Evolutionary conservation across 768 basidiomycete species (phyloP).

Genomic region (Nidularia pulvinata): DNA sequence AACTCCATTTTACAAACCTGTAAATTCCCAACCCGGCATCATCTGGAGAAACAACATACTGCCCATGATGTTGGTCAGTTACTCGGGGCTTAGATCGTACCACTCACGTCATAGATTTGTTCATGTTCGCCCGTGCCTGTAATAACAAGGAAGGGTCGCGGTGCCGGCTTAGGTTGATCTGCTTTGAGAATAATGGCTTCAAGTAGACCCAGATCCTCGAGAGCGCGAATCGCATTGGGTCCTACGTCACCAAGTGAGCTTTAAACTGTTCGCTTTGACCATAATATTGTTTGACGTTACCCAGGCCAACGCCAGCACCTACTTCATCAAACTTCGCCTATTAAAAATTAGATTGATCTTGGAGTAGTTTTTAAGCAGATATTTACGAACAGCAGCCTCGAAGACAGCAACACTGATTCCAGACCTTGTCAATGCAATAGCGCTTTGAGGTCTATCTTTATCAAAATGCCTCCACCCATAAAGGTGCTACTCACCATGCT

Average conservation of each 20-base stretch:
- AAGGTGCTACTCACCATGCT: conserved; percentile 23
- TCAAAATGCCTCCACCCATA: no score
- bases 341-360: neutral
- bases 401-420: conserved; percentile 50
- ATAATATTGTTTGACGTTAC: conserved; percentile 16
- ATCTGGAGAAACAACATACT: conserved; percentile 28
- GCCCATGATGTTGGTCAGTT: conserved; percentile 1
- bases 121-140: conserved; percentile 42
- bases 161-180: conserved; percentile 25
- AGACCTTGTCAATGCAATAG: conserved; percentile 35
- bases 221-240: conserved; percentile 46
- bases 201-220: conserved; percentile 41
- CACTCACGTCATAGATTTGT: conserved; percentile 40
- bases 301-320: conserved; percentile 55
- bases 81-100: neutral
- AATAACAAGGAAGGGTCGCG: conserved; percentile 34
- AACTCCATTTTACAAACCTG: conserved; percentile 22
- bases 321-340: conserved; percentile 50
- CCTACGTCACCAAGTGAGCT: conserved; percentile 22
- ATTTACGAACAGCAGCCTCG: conserved; percentile 44
- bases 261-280: neutral
- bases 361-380: neutral
- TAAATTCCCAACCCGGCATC: conserved; percentile 45
- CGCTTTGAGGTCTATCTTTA: conserved; percentile 17
- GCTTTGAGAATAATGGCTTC: conserved; percentile 36